Base-by-base conservation (phyloP, 108 stramenopile species). In the Fistulifera solaris region DNA sequence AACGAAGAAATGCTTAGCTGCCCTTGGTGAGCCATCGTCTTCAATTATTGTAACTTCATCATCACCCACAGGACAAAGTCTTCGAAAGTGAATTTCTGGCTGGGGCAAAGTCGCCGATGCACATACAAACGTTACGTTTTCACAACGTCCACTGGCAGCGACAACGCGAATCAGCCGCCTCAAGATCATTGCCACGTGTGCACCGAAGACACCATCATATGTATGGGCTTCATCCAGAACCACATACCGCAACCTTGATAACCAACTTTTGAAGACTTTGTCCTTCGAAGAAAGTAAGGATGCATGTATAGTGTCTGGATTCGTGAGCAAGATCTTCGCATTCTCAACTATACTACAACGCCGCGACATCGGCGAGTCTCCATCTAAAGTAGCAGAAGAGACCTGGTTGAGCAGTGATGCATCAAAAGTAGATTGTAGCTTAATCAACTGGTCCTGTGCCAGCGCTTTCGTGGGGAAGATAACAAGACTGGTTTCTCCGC, bases 381-480 rank as follows among this genome's bases (percentile, higher is more conserved):
- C 88, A 67, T 93, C 89, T 25, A 94, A 70, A 1, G 83, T 73
- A 23, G 85, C 80, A 1, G 63, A 63, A 13, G 64, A 57, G 61
- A 90, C 73, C 27, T 46, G 43, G 17, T 47, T 25, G n/a, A 47
- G 35, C 13, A 72, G 65, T 13, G 38, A 35, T 12, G 70, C 56
- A 26, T 72, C 42, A 8, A 89, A 31, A 25, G 82, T 56, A 23
- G 57, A 43, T 48, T 57, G 27, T 15, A 95, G 59, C 57, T 92
- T 81, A 15, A 81, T 71, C 16, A 91, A 55, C 75, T 98, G 98
- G 76, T 98, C 98, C 66, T 98, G 95, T 11, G 98, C 98, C 46
- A 98, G 60, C 10, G 98, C 96, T 57, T 98, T 98, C 22, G 98
- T 98, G 0, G 98, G 98, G 60, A 96, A 98, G 11, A 98, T 53